Evolutionary conservation across 2,329 filamentous ascomycete species (phyloP), one percentile per base, ranked within the genome.

Genomic region (Aspergillus awamori): DNA sequence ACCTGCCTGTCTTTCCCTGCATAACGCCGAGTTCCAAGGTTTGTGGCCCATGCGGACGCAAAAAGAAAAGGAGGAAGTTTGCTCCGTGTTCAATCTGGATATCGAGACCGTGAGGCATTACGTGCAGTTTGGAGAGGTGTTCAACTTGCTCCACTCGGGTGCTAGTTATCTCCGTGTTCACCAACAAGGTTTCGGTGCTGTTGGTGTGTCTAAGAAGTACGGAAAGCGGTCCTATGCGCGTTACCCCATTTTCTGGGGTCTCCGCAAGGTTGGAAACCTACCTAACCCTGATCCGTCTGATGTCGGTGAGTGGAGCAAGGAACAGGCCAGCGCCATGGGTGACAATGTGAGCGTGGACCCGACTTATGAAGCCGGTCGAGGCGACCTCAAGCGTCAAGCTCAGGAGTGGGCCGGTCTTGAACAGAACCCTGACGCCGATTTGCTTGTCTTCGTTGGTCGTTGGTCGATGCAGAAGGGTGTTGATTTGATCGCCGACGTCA

Each of bases 401-500:
- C 87, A 89, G 67, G 83, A 87, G 72, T 89, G 87, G 87, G 87
- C 87, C 41, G 85, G 85, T 17, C 79, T 89, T 1, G 79, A 87
- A 3, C 80, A 85, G 57, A 82, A 86, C 64, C 82, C 85, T 1
- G 79, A 85, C 30, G 86, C 87, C 1, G 86, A 89, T 61, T 78
- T 89, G 5, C 84, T 89, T 64, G 87, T 89, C 10, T 89, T 89
- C 65, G 87, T 89, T 49, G 87, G 87, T 60, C 83, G 87, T 63
- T 89, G 87, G 87, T 86, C 84, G 8, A 84, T 87, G 80, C 87
- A 89, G 69, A 89, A 89, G 72, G 87, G 87, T 59, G 81, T 89
- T 53, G 87, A 89, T 70, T 76, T 89, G 54, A 89, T 89, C 66
- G 87, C 87, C n/a, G 87, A 89, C 66, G 84, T 89, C 43, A 86